Evolutionary conservation across 805 yeast genomes (phyloP), one percentile per base, ranked within the genome.

Genomic region (Sugiyamaella mastotermitis): DNA sequence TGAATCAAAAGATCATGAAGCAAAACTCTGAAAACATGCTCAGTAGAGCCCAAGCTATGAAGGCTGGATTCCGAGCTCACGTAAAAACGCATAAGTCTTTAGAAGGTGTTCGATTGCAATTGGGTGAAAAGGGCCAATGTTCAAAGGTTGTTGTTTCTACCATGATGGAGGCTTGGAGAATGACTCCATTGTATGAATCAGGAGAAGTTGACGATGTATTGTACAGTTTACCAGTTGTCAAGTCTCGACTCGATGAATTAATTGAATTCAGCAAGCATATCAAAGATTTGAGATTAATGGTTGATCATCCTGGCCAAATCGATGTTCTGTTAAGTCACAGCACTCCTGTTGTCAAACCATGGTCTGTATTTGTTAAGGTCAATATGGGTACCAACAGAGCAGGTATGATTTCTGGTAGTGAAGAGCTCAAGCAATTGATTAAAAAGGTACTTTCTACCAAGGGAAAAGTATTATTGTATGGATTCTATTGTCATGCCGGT

Each of bases 401-500:
- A 3, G 94, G 94, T 6, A 50, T 65, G 20, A 39, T 20, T 21
- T 46, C 48, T 20, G 65, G 55, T 20, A 50, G 68, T 1, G 58
- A 56, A 1, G 61, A 56, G 19, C 53, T 79, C n/a, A 43, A 52
- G 0, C 42, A 55, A 1, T 50, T 71, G 3, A 47, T 80, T 13
- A 47, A 57, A 23, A 53, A 57, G 13, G 45, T 68, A 10, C 35
- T 45, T 3, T 46, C 53, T 3, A 35, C 27, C 24, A 43, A 49
- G 9, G 49, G 61, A 1, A 46, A 56, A 26, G 64, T 78, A 8
- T 62, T 68, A 7, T 42, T 82, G 11, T 74, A 64, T 50, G 94
- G 94, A 0, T 74, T 83, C 49, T 83, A 83, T 56, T 78, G 83
- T 27, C 92, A 83, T 60, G 83, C 86, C 1, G 94, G 94, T 2